These are phyloP conservation scores for Phoenix dactylifera DNA, from an alignment of 176 grass and related monocot species.

Conservation along the genomic window DNA sequence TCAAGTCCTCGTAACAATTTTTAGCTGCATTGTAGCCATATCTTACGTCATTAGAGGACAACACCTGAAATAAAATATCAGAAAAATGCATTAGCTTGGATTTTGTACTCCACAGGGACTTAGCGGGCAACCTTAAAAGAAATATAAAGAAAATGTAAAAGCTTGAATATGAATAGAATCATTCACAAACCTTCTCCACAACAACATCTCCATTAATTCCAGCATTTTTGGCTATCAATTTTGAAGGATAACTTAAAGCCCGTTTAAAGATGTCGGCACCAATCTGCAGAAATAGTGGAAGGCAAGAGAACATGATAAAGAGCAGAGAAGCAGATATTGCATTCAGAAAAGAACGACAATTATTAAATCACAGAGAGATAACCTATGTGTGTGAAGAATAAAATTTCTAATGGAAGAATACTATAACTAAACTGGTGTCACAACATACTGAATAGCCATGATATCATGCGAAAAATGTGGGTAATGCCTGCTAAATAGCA, in stretches of 20 bases:
- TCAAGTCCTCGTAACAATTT: conserved; percentile 64
- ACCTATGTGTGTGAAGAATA: too few relatives aligned
- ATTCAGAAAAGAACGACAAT: too few relatives aligned
- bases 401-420: too few relatives aligned
- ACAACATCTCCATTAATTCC: conserved; percentile 70
- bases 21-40: conserved; percentile 97
- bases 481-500: too few relatives aligned
- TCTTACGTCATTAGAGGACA: conserved; percentile 37
- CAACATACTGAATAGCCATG: too few relatives aligned
- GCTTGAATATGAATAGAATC: not conserved
- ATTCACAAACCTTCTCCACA: conserved; percentile 41
- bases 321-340: not conserved
- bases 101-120: not conserved
- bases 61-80: conserved; percentile 35
- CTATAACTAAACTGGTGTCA: too few relatives aligned
- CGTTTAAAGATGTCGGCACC: conserved; percentile 94
- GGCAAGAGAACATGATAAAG: conserved; percentile 4
- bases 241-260: conserved; percentile 70
- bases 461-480: too few relatives aligned
- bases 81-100: conserved; percentile 6
- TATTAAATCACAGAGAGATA: too few relatives aligned
- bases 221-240: conserved; percentile 76
- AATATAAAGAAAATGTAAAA: not conserved
- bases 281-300: conserved; percentile 43
- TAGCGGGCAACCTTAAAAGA: too few relatives aligned